These are phyloP conservation scores for Orbilia quercus DNA, from an alignment of 2,329 filamentous ascomycete genomes.

Conservation along the genomic window DNA sequence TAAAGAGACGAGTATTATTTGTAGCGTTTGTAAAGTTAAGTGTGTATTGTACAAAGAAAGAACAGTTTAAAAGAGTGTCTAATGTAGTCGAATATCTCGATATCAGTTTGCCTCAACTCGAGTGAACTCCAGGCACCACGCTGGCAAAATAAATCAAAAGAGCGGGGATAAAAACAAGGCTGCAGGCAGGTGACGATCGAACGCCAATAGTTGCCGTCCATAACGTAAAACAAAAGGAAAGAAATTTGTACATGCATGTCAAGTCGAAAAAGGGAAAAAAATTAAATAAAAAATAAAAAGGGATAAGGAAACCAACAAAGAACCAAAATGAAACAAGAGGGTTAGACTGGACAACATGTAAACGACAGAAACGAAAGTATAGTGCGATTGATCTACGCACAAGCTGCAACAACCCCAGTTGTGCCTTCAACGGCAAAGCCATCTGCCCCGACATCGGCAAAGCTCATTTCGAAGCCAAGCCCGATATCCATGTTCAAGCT, in stretches of 20 bases:
- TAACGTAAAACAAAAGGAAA: slow-evolving; percentile 8
- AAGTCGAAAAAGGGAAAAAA: no score
- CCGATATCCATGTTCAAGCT: slow-evolving; percentile 45
- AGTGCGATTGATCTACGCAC: slow-evolving; percentile 22
- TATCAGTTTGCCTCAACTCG: not conserved
- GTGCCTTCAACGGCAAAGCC: slow-evolving; percentile 17
- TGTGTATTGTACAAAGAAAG: slow-evolving; percentile 40
- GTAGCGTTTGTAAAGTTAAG: slow-evolving; percentile 18
- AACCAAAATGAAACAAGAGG: not conserved
- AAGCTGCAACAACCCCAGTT: slow-evolving; percentile 40
- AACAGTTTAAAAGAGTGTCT: slow-evolving; percentile 22
- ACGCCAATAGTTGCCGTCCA: slow-evolving; percentile 22
- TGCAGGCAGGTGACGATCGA: slow-evolving; percentile 13
- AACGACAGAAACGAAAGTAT: slow-evolving; percentile 17
- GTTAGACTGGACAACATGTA: slow-evolving; percentile 1
- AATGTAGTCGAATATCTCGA: slow-evolving; percentile 14
- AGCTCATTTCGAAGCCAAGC: slow-evolving; percentile 39
- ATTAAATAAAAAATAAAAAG: no score
- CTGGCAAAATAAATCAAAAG: slow-evolving; percentile 28
- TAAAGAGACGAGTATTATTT: not conserved
- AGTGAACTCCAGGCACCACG: slow-evolving; percentile 34
- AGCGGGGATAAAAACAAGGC: slow-evolving; percentile 13
- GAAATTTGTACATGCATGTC: slow-evolving; percentile 6
- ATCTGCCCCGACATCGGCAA: slow-evolving; percentile 21
- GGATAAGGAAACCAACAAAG: slow-evolving; percentile 12